These are phyloP conservation scores for Phytopythium oedochilum DNA, from an alignment of 352 stramenopile species.

Conservation along the genomic window DNA sequence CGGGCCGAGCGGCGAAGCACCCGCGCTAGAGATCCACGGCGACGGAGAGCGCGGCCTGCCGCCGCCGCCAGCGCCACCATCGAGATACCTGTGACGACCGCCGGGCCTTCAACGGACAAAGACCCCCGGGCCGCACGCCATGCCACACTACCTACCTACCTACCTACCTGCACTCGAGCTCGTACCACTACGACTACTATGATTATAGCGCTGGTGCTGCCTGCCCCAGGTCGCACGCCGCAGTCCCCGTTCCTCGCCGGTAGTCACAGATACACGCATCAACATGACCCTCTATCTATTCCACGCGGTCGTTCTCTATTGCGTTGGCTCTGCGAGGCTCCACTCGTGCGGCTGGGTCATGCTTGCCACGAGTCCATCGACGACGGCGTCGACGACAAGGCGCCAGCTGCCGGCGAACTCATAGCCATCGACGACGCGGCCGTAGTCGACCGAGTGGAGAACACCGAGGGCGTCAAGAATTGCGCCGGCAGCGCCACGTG, in stretches of 20 bases:
- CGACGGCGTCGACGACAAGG: slow-evolving; percentile 3
- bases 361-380: neutral
- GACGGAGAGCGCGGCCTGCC: slow-evolving; percentile 8
- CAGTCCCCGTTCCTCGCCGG: neutral
- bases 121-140: neutral
- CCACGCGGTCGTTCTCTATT: neutral
- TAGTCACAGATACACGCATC: no score
- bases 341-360: neutral
- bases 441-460: neutral
- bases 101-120: neutral
- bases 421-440: neutral
- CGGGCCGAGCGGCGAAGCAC: slow-evolving; percentile 10
- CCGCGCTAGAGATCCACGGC: slow-evolving; percentile 8
- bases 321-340: neutral
- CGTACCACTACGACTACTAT: slow-evolving; percentile 1
- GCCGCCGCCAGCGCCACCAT: neutral
- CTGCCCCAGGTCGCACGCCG: no score
- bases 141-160: neutral
- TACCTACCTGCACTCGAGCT: neutral
- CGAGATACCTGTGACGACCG: slow-evolving; percentile 3
- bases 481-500: slow-evolving; percentile 48
- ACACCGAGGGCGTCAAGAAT: slow-evolving; percentile 1
- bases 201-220: neutral
- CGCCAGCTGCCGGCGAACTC: neutral
- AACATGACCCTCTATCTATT: neutral